Percentiles rank a stretch among this genome's conserved stretches.
phyloP scores from a whole-genome alignment of 257 asterid genomes.

The Przewalskia tangutica region DNA sequence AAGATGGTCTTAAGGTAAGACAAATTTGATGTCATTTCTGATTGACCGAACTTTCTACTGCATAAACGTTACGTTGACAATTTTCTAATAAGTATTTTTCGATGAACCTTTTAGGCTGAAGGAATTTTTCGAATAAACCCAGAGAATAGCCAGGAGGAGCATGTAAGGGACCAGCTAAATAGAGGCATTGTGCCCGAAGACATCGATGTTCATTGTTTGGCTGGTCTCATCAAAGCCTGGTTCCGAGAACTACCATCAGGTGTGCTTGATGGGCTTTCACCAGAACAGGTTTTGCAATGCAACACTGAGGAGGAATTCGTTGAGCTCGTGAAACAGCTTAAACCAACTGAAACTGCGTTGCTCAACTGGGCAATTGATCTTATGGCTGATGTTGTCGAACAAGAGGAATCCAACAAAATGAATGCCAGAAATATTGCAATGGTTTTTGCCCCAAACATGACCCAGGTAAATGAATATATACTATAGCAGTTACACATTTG shows the following conservation, averaged over 20 bases:
- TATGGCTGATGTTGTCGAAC: conserved; percentile 97
- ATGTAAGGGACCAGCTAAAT: conserved; percentile 81
- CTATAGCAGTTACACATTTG: not conserved
- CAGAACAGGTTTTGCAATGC: conserved; percentile 75
- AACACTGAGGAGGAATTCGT: conserved; percentile 67
- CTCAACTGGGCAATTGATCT: conserved; percentile 93
- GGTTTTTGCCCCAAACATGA: conserved; percentile 98
- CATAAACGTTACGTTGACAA: not conserved
- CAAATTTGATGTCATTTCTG: not conserved
- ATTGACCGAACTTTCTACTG: not conserved
- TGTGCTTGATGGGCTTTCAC: conserved; percentile 82
- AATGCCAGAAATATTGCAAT: conserved; percentile 89
- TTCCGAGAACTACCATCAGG: conserved; percentile 86
- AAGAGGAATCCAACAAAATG: conserved; percentile 87
- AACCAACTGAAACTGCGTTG: conserved; percentile 66
- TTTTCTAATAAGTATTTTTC: not conserved
- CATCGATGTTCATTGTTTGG: conserved; percentile 90
- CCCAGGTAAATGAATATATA: conserved; percentile 41
- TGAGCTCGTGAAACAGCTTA: conserved; percentile 60
- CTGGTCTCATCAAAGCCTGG: conserved; percentile 96
- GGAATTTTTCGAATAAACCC: conserved; percentile 95
- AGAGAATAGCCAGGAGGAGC: conserved; percentile 84
- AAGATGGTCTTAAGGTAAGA: conserved; percentile 74
- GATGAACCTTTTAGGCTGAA: conserved; percentile 56
- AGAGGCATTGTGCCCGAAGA: conserved; percentile 79